Evolutionary conservation across 2,329 filamentous ascomycete species (phyloP).

Genomic region (Cercospora sp.): DNA sequence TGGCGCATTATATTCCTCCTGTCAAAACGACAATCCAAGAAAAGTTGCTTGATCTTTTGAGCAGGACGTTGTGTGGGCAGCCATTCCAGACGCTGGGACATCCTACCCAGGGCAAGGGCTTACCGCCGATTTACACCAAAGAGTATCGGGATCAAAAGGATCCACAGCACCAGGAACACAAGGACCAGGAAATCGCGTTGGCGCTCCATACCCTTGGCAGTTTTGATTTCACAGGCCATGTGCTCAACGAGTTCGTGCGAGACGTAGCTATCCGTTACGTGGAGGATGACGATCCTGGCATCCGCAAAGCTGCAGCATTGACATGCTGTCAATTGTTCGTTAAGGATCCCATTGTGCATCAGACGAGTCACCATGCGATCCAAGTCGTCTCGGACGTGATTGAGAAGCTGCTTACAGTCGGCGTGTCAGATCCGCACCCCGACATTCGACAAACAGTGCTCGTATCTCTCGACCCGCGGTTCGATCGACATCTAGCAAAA

Average conservation of each 20-base stretch:
- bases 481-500: constrained; percentile 94
- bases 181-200: constrained; percentile 85
- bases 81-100: constrained; percentile 91
- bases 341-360: constrained; percentile 93
- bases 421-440: constrained; percentile 84
- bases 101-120: constrained; percentile 78
- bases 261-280: constrained; percentile 98
- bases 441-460: constrained; percentile 88
- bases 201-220: constrained; percentile 95
- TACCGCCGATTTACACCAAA: constrained; percentile 73
- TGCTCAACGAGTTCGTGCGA: constrained; percentile 96
- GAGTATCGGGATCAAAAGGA: constrained; percentile 76
- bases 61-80: constrained; percentile 86
- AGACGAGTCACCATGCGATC: constrained; percentile 94
- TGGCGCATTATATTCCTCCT: constrained; percentile 97
- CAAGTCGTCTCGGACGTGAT: constrained; percentile 98
- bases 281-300: constrained; percentile 90
- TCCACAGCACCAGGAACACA: constrained; percentile 72
- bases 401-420: constrained; percentile 91
- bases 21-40: constrained; percentile 93
- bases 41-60: constrained; percentile 89
- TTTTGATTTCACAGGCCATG: constrained; percentile 90
- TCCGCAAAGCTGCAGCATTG: constrained; percentile 88
- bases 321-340: constrained; percentile 98
- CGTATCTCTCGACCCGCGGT: constrained; percentile 84